Conservation (phyloP, 2,329 filamentous ascomycete species). For the Paecilomyces dactylethromorphus region DNA sequence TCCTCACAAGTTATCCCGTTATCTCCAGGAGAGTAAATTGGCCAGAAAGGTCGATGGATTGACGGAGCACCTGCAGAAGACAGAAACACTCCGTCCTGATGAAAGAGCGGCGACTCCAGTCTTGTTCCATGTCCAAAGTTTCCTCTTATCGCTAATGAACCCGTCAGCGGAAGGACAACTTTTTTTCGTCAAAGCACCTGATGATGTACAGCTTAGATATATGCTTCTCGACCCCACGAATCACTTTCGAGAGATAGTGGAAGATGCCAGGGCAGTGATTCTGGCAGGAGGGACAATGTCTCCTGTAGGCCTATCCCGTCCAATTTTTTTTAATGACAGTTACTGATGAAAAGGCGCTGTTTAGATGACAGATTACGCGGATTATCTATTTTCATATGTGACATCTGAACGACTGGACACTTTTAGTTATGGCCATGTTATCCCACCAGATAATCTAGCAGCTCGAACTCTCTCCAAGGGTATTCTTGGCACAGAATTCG, state of each 20-base stretch:
- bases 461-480: conserved; percentile 62
- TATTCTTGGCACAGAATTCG: conserved; percentile 53
- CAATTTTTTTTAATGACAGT: conserved; percentile 4
- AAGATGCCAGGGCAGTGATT: conserved; percentile 77
- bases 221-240: conserved; percentile 85
- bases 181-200: conserved; percentile 46
- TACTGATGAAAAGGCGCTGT: conserved; percentile 5
- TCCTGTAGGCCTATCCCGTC: conserved; percentile 45
- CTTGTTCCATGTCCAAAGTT: conserved; percentile 57
- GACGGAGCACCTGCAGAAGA: conserved; percentile 54
- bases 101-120: conserved; percentile 42
- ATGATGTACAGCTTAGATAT: conserved; percentile 63
- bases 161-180: conserved; percentile 62
- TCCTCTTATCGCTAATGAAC: conserved; percentile 79
- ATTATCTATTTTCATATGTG: conserved; percentile 77
- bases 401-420: conserved; percentile 60
- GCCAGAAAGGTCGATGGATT: conserved; percentile 95
- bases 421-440: conserved; percentile 90
- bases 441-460: conserved; percentile 72
- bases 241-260: conserved; percentile 82
- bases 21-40: conserved; percentile 85
- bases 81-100: conserved; percentile 27
- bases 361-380: conserved; percentile 76
- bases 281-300: conserved; percentile 97
- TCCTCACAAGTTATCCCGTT: conserved; percentile 77